phyloP scores from a whole-genome alignment of 2,329 filamentous ascomycete species.

The Aspergillus sp. region DNA sequence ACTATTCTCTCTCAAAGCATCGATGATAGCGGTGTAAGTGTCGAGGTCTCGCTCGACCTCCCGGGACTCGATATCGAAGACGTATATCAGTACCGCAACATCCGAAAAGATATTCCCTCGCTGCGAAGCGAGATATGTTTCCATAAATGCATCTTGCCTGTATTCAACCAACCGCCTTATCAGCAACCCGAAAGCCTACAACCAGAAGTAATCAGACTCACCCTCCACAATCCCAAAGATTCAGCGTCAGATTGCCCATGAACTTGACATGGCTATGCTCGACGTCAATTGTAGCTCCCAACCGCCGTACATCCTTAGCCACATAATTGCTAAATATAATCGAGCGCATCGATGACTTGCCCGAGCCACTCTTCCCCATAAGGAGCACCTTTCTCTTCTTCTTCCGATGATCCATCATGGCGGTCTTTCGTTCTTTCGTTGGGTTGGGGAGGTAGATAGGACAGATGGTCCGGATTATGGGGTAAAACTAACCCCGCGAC shows the following conservation, averaged over 20 bases:
- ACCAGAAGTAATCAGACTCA: conserved; percentile 37
- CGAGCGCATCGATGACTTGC: conserved; percentile 96
- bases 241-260: conserved; percentile 93
- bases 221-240: conserved; percentile 98
- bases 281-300: conserved; percentile 96
- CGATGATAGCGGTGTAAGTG: conserved; percentile 86
- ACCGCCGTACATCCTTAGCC: conserved; percentile 84
- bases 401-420: conserved; percentile 41
- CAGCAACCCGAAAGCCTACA: neutral
- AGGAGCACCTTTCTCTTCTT: conserved; percentile 85
- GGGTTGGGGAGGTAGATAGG: too few species aligned
- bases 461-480: too few species aligned
- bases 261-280: conserved; percentile 99
- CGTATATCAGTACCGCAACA: conserved; percentile 95
- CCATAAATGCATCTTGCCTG: conserved; percentile 96
- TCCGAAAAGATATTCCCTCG: conserved; percentile 94
- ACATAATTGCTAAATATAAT: conserved; percentile 99
- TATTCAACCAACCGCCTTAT: too few species aligned
- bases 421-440: neutral
- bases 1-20: conserved; percentile 81
- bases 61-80: conserved; percentile 96
- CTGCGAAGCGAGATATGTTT: conserved; percentile 95
- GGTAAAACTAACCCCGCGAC: too few species aligned
- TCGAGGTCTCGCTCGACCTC: conserved; percentile 90
- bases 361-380: conserved; percentile 95